These are phyloP conservation scores for Phytopythium litorale DNA, from an alignment of 352 stramenopile genomes.

Conservation along the genomic window DNA sequence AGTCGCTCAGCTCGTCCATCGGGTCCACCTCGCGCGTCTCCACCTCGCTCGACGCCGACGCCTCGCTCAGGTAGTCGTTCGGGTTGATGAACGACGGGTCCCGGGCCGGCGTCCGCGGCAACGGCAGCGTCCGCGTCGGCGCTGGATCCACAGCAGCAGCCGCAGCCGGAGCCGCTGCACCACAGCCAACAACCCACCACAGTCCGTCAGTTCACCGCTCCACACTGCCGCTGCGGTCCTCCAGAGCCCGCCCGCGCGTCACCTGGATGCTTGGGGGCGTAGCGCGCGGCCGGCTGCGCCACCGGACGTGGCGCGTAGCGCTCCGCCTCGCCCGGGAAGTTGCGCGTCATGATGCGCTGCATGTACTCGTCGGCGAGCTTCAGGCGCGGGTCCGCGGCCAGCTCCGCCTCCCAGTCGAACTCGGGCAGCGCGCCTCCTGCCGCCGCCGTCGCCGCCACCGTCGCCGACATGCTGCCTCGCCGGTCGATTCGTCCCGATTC, in stretches of 20 bases:
- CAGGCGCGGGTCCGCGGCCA: constrained; percentile 23
- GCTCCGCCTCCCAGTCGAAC: constrained; percentile 30
- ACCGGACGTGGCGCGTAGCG: not conserved
- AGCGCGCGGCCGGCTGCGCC: constrained; percentile 12
- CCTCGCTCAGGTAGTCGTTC: constrained; percentile 33
- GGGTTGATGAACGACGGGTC: constrained; percentile 24
- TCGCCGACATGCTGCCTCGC: constrained; percentile 14
- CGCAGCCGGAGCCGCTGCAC: not conserved
- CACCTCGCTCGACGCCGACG: constrained; percentile 33
- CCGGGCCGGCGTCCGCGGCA: not conserved
- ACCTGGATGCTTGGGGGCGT: constrained; percentile 8
- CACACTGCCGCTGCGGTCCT: too few relatives aligned
- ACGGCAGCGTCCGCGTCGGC: not conserved
- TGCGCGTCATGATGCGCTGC: constrained; percentile 14
- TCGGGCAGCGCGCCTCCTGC: not conserved
- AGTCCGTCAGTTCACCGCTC: too few relatives aligned
- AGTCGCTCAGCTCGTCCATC: constrained; percentile 60
- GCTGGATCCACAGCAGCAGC: not conserved
- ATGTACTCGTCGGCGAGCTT: constrained; percentile 20
- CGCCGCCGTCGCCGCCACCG: not conserved
- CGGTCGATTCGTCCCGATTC: too few relatives aligned
- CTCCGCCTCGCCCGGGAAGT: constrained; percentile 12
- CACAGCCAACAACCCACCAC: not conserved
- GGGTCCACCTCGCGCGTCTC: constrained; percentile 51
- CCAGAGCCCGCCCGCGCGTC: not conserved